Evolutionary conservation across 1,284 basidiomycete genomes (phyloP).

Genomic region (Gomphus sp.): DNA sequence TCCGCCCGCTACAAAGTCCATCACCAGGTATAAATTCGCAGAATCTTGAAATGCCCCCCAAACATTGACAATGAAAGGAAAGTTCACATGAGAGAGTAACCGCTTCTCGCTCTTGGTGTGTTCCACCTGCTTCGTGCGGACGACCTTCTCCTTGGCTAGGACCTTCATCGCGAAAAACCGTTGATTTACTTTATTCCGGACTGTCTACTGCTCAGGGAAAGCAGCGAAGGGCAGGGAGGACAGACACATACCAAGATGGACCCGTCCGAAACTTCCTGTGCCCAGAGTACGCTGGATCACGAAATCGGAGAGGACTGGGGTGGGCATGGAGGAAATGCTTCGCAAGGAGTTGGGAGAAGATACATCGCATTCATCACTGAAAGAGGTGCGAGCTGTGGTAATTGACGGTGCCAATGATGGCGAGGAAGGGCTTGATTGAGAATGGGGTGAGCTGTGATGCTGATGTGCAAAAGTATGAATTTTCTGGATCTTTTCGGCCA

Average conservation of each 20-base stretch:
- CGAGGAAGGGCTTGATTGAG: constrained; percentile 8
- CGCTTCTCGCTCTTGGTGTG: constrained; percentile 95
- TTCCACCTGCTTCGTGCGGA: constrained; percentile 93
- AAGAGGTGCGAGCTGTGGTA: constrained; percentile 7
- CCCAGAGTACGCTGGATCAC: constrained; percentile 75
- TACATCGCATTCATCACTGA: constrained; percentile 6
- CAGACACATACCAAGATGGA: constrained; percentile 69
- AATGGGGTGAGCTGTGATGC: background rate
- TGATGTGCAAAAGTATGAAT: constrained; percentile 4
- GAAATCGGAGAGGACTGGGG: constrained; percentile 49
- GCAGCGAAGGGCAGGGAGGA: constrained; percentile 6
- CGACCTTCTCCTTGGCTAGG: constrained; percentile 88
- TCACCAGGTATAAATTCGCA: constrained; percentile 97
- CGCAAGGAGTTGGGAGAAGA: constrained; percentile 5
- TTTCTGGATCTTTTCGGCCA: constrained; percentile 10
- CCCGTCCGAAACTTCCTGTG: constrained; percentile 91
- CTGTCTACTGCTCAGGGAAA: constrained; percentile 26
- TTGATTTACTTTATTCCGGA: constrained; percentile 85
- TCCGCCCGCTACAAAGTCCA: constrained; percentile 98
- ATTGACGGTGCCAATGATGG: constrained; percentile 10
- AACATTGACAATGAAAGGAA: constrained; percentile 96
- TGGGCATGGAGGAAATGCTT: background rate
- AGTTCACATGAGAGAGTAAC: constrained; percentile 84
- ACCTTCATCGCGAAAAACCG: constrained; percentile 96
- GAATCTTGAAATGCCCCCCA: constrained; percentile 97